phyloP scores from a whole-genome alignment of 176 grass and related monocot species.

The Triticum turgidum region DNA sequence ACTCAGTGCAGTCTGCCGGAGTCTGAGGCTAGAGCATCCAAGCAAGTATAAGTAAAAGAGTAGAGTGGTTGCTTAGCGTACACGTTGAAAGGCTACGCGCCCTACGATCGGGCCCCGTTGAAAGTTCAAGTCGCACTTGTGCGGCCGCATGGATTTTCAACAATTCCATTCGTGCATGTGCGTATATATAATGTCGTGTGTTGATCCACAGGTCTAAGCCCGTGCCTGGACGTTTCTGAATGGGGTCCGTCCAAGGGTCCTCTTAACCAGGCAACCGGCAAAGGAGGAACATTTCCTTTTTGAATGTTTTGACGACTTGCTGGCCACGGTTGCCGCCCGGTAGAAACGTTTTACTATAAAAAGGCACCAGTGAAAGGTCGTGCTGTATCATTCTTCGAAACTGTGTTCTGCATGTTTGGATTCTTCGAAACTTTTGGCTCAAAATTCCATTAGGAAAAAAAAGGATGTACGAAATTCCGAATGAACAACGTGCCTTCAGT shows the following conservation, averaged over 20 bases:
- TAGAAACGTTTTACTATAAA: too few relatives aligned
- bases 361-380: too few relatives aligned
- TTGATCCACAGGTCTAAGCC: not conserved
- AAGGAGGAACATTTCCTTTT: not conserved
- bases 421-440: not conserved
- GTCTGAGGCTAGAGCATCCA: not conserved
- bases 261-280: not conserved
- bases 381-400: not conserved
- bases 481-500: too few relatives aligned
- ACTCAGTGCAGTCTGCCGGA: not conserved
- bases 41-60: not conserved
- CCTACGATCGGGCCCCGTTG: not conserved
- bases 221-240: not conserved
- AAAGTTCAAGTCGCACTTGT: constrained; percentile 30
- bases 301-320: too few relatives aligned
- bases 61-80: not conserved
- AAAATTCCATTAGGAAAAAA: not conserved
- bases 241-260: not conserved
- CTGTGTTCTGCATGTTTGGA: not conserved
- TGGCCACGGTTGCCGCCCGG: too few relatives aligned
- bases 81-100: not conserved
- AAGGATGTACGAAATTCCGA: not conserved
- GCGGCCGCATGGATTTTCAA: constrained; percentile 2
- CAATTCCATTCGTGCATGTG: not conserved
- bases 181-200: not conserved